Conservation (phyloP, 176 grass and related monocot species). For the Cenchrus fungigraminus region DNA sequence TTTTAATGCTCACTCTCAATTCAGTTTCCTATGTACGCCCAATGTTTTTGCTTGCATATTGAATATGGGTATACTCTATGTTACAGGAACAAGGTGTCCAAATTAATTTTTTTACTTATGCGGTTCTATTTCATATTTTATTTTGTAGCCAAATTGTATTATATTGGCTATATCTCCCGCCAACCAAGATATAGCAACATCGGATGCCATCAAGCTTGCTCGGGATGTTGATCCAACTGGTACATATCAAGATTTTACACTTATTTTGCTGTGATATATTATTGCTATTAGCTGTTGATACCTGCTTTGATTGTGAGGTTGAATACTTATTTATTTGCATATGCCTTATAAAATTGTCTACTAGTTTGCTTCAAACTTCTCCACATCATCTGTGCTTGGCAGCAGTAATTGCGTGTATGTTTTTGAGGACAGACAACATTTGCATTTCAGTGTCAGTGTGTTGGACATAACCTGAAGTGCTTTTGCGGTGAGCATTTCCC, state of each 20-base stretch:
- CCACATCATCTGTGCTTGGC: not conserved
- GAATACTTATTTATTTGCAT: conserved; percentile 8
- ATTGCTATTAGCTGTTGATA: conserved; percentile 13
- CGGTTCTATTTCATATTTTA: conserved; percentile 27
- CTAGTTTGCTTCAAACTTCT: conserved; percentile 25
- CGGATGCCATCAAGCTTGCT: conserved; percentile 95
- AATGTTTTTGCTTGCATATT: conserved; percentile 27
- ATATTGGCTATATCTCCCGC: conserved; percentile 91
- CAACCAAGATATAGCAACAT: conserved; percentile 99
- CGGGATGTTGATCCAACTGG: conserved; percentile 85
- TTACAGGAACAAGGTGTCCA: not conserved
- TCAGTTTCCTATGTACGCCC: not conserved
- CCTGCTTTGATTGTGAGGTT: conserved; percentile 16
- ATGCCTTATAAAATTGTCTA: not conserved
- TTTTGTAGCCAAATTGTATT: conserved; percentile 79
- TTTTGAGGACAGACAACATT: not conserved
- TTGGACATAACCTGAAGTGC: not conserved
- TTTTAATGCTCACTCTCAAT: not conserved
- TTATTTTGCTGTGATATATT: conserved; percentile 24
- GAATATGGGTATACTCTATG: not conserved
- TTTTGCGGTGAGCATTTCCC: not conserved
- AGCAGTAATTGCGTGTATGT: conserved; percentile 7
- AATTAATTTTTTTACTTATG: not conserved
- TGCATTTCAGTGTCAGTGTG: not conserved
- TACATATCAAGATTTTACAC: conserved; percentile 34